phyloP scores from a whole-genome alignment of 108 stramenopile species.

The Poteriospumella lacustris region DNA sequence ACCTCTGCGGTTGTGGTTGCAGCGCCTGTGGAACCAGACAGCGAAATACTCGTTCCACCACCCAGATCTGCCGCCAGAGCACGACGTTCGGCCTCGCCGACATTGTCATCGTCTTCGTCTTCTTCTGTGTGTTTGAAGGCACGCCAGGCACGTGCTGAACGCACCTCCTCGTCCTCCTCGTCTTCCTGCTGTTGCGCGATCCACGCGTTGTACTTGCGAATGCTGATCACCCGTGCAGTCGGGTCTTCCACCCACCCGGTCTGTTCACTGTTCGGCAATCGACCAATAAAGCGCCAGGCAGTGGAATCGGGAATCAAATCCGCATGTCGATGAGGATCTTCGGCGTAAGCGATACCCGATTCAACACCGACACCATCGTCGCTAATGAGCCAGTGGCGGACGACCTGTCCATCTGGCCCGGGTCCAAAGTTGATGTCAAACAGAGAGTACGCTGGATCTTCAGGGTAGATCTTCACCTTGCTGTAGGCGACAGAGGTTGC shows the following conservation, averaged over 20 bases:
- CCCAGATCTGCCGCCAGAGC: not conserved
- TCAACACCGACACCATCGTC: not conserved
- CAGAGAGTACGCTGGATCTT: not conserved
- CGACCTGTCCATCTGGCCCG: too few relatives aligned
- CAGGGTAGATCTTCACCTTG: not conserved
- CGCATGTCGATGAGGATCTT: not conserved
- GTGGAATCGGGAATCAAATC: not conserved
- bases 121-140: too few relatives aligned
- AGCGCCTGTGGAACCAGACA: not conserved
- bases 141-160: too few relatives aligned
- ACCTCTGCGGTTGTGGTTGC: not conserved
- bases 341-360: not conserved
- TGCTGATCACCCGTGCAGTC: too few relatives aligned
- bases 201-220: too few relatives aligned
- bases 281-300: not conserved
- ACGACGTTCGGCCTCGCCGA: not conserved
- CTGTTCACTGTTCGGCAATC: too few relatives aligned
- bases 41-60: not conserved
- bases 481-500: not conserved
- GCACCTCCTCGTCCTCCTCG: too few relatives aligned
- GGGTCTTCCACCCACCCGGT: too few relatives aligned
- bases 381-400: too few relatives aligned
- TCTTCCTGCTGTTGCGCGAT: too few relatives aligned
- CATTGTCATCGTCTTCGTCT: too few relatives aligned
- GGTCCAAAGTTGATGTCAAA: not conserved